These are phyloP conservation scores for Lithospermum erythrorhizon DNA, from an alignment of 257 asterid species.

Conservation along the genomic window DNA sequence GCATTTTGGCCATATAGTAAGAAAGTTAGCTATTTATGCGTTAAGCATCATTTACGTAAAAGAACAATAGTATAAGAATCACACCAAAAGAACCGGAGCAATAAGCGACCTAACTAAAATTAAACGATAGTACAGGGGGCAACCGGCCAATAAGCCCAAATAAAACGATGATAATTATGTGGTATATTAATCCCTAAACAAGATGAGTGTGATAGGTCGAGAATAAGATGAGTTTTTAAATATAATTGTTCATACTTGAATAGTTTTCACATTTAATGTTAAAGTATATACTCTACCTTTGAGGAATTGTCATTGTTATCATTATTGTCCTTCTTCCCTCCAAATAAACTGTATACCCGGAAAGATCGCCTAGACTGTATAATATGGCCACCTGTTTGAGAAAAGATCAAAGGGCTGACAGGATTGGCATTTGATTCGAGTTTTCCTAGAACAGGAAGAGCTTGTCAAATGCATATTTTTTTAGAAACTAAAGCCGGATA, in stretches of 20 bases:
- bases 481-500: not conserved
- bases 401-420: not conserved
- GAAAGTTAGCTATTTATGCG: no score
- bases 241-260: not conserved
- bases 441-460: not conserved
- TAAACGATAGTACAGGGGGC: no score
- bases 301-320: conserved; percentile 50
- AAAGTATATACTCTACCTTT: conserved; percentile 33
- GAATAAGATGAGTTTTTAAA: not conserved
- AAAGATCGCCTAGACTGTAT: conserved; percentile 29
- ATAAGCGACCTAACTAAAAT: no score
- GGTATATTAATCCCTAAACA: no score
- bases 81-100: no score
- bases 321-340: conserved; percentile 56
- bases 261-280: not conserved
- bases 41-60: no score
- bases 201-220: not conserved
- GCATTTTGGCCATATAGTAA: no score
- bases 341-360: conserved; percentile 56
- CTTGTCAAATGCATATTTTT: not conserved
- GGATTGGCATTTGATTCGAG: not conserved
- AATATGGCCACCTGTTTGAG: not conserved
- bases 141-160: no score
- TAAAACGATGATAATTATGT: no score
- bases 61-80: no score